Conservation (phyloP, 225 moss, liverwort and hornwort species). For the Pseudisothecium myosuroides region DNA sequence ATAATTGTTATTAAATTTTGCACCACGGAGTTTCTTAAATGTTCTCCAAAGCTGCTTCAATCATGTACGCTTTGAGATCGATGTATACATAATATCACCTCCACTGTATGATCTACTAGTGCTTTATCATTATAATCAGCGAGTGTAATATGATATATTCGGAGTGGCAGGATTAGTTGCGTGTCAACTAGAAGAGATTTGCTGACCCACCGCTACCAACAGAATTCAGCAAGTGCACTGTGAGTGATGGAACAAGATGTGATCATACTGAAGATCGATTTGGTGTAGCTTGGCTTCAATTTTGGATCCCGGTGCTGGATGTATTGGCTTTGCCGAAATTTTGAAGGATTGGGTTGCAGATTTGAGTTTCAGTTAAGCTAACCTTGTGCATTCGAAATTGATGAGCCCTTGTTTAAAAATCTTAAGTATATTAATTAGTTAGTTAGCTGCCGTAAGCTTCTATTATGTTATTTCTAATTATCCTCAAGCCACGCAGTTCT, state of each 20-base stretch:
- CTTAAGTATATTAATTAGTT: not conserved
- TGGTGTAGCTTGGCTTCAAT: not conserved
- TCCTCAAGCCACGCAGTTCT: not conserved
- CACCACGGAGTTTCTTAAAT: not conserved
- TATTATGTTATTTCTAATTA: not conserved
- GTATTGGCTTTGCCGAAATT: not conserved
- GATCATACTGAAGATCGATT: not conserved
- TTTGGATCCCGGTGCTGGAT: not conserved
- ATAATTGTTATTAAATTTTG: not conserved
- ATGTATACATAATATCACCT: not conserved
- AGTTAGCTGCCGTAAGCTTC: not conserved
- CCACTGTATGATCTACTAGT: not conserved
- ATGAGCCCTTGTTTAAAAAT: not conserved
- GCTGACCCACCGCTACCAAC: conserved; percentile 5
- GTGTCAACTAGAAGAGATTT: not conserved
- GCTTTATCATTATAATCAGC: not conserved
- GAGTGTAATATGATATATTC: no score
- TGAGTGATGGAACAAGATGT: not conserved
- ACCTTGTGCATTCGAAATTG: not conserved
- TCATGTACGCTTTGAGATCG: not conserved
- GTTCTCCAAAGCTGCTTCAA: not conserved
- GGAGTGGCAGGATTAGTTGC: not conserved
- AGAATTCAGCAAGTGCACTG: not conserved
- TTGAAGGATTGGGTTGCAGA: not conserved
- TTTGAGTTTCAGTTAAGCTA: not conserved